Base-by-base conservation (phyloP, 345 rosid species). In the Angophora floribunda region DNA sequence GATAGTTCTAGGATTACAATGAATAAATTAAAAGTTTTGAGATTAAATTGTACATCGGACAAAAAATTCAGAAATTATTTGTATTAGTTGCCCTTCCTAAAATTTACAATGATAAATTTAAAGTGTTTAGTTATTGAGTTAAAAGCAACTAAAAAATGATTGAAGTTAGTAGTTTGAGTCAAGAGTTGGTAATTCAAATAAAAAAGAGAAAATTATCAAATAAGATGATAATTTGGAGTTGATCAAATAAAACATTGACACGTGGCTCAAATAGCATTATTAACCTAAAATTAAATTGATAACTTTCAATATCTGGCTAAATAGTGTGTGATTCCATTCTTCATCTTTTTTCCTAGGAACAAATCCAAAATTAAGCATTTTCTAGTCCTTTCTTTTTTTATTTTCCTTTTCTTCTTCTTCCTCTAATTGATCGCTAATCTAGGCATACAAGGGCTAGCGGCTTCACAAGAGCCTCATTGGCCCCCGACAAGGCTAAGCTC, bases 41-140 rank as follows among this genome's bases (percentile, higher is more conserved):
- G 2, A 36, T 0, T 0, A 0, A 75, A 36, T 9, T 36, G 13
- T 21, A 19, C 13, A 41, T 75, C 19, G 0, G 1, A 2, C 2
- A 17, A 36, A 36, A 30, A 30, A 3, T 6, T 63, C 0, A 1
- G 4, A 1, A 4, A 65, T 65, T 1, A n/a, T n/a, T n/a, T 65
- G 5, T 14, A 9, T n/a, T n/a, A 14, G 3, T 30, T 59, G 24
- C 4, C 9, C 78, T 30, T 65, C 9, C n/a, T 3, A 15, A 30
- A 65, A 30, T 32, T 13, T 30, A n/a, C 1, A n/a, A n/a, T n/a
- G 14, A 30, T 65, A 14, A n/a, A 13, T 61, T 61, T 61, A 3
- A 12, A 30, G 22, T 67, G 44, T 30, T 30, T 0, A 30, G 22
- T 7, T 67, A 15, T 67, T 15, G 22, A 67, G 79, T 67, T 32